Evolutionary conservation across 495 filamentous ascomycete species (phyloP), one percentile per base, ranked within the genome.

Genomic region (Lentithecium fluviatile): DNA sequence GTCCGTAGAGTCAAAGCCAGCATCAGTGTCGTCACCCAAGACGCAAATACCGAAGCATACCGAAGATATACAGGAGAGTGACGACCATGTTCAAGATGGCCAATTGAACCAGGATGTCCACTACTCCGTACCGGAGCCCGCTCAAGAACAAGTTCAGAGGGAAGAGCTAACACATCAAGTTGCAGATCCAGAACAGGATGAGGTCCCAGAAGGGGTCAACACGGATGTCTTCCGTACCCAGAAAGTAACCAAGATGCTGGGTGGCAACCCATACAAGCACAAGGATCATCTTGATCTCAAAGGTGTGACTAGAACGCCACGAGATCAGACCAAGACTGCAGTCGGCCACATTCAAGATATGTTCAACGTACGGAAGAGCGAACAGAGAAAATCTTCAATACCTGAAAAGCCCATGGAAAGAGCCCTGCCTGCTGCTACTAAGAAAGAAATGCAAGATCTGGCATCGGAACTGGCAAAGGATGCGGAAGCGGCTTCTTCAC

Each of bases 191-290:
- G 65, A 69, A 32, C 71, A 78, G 56, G 73, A 81, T 29, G 74
- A 80, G 51, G 50, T 79, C 34, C 73, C 81, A 13, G 80, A 85
- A 29, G 82, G 82, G 38, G 75, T 85, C 68, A 79, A 86, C 69
- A 79, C 77, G 26, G 80, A 81, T 59, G 68, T 88, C 6, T 88
- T 88, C 66, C 78, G 81, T 21, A 86, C 79, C 47, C 80, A 81
- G 0, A 76, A 75, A 54, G 82, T 88, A 12, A 82, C 85, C 24
- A 76, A 77, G 46, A 75, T 82, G 68, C 70, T 89, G 6, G 70
- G 70, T 25, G 74, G 73, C 26, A 50, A 68, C 52, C 65, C 69
- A 23, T 58, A 70, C 45, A 55, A 56, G 29, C 40, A 62, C n/a
- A 56, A 60, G 36, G 60, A 50, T 46, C 62, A 62, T 56, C 61